Conservation (phyloP, 2,329 filamentous ascomycete genomes). For the Xylaria sp. region DNA sequence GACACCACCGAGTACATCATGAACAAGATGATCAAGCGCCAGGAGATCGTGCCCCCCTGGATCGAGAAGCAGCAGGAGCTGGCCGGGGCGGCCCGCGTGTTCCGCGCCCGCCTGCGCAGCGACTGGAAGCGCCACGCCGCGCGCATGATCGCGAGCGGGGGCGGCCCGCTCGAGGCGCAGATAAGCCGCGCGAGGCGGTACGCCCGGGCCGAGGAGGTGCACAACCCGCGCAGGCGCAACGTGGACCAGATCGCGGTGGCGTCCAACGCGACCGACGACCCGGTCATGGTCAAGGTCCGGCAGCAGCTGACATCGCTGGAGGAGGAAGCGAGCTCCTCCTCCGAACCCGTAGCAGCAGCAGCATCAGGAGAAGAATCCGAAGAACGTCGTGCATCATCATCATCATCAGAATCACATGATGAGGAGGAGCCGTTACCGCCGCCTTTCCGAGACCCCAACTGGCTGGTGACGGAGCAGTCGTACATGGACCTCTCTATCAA, state of each 20-base stretch:
- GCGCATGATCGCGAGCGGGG: constrained; percentile 73
- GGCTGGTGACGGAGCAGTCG: constrained; percentile 71
- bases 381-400: too few relatives aligned
- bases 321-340: too few relatives aligned
- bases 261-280: constrained; percentile 51
- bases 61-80: constrained; percentile 98
- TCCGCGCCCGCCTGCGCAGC: constrained; percentile 72
- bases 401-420: constrained; percentile 26
- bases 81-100: constrained; percentile 66
- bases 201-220: constrained; percentile 70
- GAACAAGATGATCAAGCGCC: constrained; percentile 97
- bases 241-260: constrained; percentile 52
- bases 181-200: constrained; percentile 71
- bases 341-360: constrained; percentile 11
- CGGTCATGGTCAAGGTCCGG: constrained; percentile 50
- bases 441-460: constrained; percentile 78
- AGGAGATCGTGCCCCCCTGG: constrained; percentile 96
- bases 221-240: constrained; percentile 59
- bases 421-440: constrained; percentile 42
- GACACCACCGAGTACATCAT: constrained; percentile 97
- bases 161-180: constrained; percentile 75
- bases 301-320: constrained; percentile 36
- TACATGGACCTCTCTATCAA: constrained; percentile 78
- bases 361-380: constrained; percentile 2
- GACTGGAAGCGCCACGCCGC: constrained; percentile 88